phyloP scores from a whole-genome alignment of 2,329 filamentous ascomycete species.

The Colletotrichum camelliae region DNA sequence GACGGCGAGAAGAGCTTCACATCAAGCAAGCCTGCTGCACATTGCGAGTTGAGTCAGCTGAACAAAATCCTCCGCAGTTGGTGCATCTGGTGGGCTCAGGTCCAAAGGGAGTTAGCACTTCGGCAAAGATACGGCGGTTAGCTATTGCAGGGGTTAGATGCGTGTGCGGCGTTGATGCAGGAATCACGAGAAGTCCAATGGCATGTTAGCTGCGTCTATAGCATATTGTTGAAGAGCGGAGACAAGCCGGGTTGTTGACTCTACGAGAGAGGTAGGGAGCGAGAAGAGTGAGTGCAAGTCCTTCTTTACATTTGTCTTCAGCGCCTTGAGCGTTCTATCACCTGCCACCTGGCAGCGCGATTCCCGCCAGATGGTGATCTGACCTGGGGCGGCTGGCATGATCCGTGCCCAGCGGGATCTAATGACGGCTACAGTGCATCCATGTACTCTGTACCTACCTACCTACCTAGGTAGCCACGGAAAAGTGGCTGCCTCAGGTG shows the following conservation, averaged over 20 bases:
- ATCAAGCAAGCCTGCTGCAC: not conserved
- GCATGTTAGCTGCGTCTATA: not conserved
- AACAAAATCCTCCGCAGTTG: not conserved
- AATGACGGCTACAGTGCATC: not conserved
- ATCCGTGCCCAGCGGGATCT: not conserved
- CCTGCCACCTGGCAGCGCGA: not conserved
- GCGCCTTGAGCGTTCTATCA: not conserved
- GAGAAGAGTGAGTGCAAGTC: not conserved
- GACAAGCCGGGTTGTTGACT: not conserved
- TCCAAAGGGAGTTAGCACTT: not conserved
- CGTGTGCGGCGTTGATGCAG: not conserved
- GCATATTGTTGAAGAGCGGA: not conserved
- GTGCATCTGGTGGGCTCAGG: not conserved
- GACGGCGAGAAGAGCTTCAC: not conserved
- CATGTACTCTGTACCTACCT: not conserved
- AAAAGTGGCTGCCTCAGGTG: not conserved
- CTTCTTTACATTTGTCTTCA: not conserved
- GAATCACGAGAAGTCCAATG: not conserved
- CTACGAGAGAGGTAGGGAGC: not conserved
- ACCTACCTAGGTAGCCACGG: not conserved
- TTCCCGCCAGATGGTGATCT: not conserved
- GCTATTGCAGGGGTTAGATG: not conserved
- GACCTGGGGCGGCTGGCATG: not conserved
- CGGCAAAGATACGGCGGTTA: not conserved
- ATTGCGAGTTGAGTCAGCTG: not conserved